Base-by-base conservation (phyloP, 495 filamentous ascomycete species). In the Hypoxylon fuscum region DNA sequence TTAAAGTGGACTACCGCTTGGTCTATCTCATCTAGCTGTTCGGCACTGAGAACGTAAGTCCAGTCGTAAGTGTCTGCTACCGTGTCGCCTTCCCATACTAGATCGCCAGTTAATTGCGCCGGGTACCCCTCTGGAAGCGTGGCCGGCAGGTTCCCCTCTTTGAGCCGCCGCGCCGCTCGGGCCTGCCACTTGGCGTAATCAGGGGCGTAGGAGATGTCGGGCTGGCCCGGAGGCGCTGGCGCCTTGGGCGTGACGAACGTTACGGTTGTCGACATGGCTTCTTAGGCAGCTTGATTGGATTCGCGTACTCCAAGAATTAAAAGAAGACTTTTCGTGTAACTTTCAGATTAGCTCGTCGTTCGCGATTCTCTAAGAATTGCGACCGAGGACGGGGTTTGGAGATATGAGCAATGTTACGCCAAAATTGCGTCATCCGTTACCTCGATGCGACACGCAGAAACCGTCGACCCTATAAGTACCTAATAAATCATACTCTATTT, bases 21-120 rank as follows among this genome's bases (percentile, higher is more conserved):
- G 32, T 88, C 79, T 27, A 89, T 80, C 66, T 88, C 87, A 17
- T 74, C 72, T 3, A 87, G 52, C 49, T 88, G 76, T 3, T 69
- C 64, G 29, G 69, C 69, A 20, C 56, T 83, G 34, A 87, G 68
- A 17, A 73, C 51, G 44, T 81, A 82, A 18, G 77, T 78, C 82
- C 83, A 87, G 58, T 85, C 74, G 55, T 77, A 79, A 1, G 68
- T 69, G 9, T 82, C 74, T 22, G 70, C 74, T 10, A 87, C 62
- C 21, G 77, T 79, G 38, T 78, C 71, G 0, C 83, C 83, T 45
- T 86, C 83, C 86, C 86, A 89, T 0, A 86, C 85, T 1, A 88
- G 70, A 1, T 78, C 68, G 0, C 80, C 82, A 0, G 64, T 64
- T 10, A 88, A 53, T 31, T 80, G 38, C 20, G 67, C 22, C 10